Base-by-base conservation (phyloP, 2,329 filamentous ascomycete species). In the Curvularia spicifera region DNA sequence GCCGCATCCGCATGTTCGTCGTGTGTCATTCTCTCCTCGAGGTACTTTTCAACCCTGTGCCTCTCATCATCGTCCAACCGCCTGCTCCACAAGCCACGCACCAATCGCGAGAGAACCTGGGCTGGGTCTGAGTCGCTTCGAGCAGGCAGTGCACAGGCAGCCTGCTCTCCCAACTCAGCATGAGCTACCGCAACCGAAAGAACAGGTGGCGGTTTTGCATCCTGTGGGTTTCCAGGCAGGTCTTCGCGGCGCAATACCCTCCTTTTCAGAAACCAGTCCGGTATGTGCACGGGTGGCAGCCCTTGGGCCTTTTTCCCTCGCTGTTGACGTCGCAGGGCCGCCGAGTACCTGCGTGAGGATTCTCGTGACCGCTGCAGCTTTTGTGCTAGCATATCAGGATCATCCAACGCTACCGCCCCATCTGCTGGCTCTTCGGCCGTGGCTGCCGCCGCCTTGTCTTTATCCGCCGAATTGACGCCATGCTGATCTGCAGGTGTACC, bases 221-320 rank as follows among this genome's bases (percentile, higher is more conserved):
- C 35, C 35, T 51, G 58, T 22, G 53, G 37, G 24, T 62, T 60
- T 29, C 50, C 33, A 15, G 56, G 57, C 26, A 61, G 35, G 28
- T 78, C 74, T 31, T 80, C 73, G 29, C 73, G 67, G 9, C 81
- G 67, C 46, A 72, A 71, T 28, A 90, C 80, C 53, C 84, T 84
- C 20, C 78, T 72, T 39, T 82, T 75, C 52, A 86, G 73, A 60
- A 90, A 90, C 74, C 80, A 83, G 55, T 80, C 74, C 0, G 88
- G 86, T 13, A 90, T 76, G 49, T 81, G 78, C 4, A 80, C 72
- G 20, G 78, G 78, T 45, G 76, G 75, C 13, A 77, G 61, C 13
- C 72, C 74, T 33, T 73, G 66, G 0, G 69, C 59, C 48, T 74
- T 73, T 50, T 73, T 74, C 29, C 67, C 66, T 33, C 73, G 61